Base-by-base conservation (phyloP, 116 monocot genomes). In the Papilionanthe hybrid region DNA sequence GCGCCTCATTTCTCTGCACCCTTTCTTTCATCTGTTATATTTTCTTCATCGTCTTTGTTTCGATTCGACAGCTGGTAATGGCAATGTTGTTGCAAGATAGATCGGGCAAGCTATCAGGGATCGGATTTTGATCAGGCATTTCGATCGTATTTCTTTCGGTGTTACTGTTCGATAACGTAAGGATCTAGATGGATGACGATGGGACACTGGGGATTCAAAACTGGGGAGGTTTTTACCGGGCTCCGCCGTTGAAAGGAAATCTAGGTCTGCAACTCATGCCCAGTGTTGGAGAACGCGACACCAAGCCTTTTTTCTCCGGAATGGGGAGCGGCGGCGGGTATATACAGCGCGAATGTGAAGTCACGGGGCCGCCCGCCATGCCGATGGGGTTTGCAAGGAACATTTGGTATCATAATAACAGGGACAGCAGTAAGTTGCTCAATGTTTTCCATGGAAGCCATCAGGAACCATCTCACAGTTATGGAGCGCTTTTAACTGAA, bases 261-360 rank as follows among this genome's bases (percentile, higher is more conserved):
- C 58, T 87, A 22, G 89, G 84, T 47, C 78, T 90, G 77, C 84
- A 86, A 58, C 72, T 88, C 41, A 88, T 88, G 86, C 78, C 91
- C 17, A 79, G 29, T 41, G 63, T 77, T 30, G 73, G 76, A 0
- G 86, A 86, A 28, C 77, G 86, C 4, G 93, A 89, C 58, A 77
- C 89, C 22, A 93, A 93, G 78, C 78, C 84, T 17, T 41, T 75
- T 49, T 48, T 75, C 49, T 75, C 75, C 50, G 47, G 27, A 1
- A 79, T 9, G 20, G 63, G 87, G 0, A 57, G 85, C 0, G 78
- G 66, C 22, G 79, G 80, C 7, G 65, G 55, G 4, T 87, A 84
- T 76, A 27, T 90, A 45, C 88, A 84, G 45, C 78, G 78, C 19
- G 79, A 83, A 0, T 77, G 76, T 42, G 55, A 67, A 11, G 48